Percentiles rank a stretch among this genome's conserved stretches.
Evolutionary conservation across 176 grass and related monocot species (phyloP).

Genomic region (Echinochloa phyllopogon): DNA sequence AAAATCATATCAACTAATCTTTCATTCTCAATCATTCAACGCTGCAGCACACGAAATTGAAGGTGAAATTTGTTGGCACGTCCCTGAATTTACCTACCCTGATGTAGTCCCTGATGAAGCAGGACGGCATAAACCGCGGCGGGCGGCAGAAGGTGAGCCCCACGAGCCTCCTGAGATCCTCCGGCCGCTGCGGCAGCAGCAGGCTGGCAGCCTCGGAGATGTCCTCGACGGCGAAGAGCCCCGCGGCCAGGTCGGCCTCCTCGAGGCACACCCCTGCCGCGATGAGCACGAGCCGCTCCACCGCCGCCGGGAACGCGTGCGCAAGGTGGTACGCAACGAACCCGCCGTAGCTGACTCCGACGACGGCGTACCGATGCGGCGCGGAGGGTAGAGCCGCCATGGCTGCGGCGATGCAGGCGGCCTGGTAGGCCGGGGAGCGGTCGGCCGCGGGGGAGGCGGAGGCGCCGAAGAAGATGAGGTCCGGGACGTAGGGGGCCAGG

Average conservation of each 20-base stretch:
- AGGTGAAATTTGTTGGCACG: constrained; percentile 29
- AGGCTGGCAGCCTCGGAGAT: constrained; percentile 67
- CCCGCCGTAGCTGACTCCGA: constrained; percentile 86
- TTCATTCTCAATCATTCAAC: constrained; percentile 21
- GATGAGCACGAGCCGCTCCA: constrained; percentile 69
- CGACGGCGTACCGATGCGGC: constrained; percentile 56
- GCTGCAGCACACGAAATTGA: constrained; percentile 14
- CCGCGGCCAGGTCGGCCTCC: constrained; percentile 64
- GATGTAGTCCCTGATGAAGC: constrained; percentile 81
- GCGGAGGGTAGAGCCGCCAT: constrained; percentile 46
- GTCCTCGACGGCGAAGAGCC: constrained; percentile 75
- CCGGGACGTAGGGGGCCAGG: constrained; percentile 84
- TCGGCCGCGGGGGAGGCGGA: constrained; percentile 62
- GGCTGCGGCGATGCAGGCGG: constrained; percentile 48
- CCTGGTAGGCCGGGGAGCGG: constrained; percentile 79
- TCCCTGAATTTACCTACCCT: constrained; percentile 40
- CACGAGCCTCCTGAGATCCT: constrained; percentile 74
- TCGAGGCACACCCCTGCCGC: constrained; percentile 80
- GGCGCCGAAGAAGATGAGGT: constrained; percentile 89
- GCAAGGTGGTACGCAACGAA: constrained; percentile 87
- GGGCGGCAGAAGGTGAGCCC: constrained; percentile 74
- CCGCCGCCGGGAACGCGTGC: constrained; percentile 57
- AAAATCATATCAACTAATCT: neutral
- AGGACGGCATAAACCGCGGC: constrained; percentile 74
- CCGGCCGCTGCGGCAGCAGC: constrained; percentile 80